These are phyloP conservation scores for Glycyrrhiza uralensis DNA, from an alignment of 306 rosid species.

Conservation along the genomic window DNA sequence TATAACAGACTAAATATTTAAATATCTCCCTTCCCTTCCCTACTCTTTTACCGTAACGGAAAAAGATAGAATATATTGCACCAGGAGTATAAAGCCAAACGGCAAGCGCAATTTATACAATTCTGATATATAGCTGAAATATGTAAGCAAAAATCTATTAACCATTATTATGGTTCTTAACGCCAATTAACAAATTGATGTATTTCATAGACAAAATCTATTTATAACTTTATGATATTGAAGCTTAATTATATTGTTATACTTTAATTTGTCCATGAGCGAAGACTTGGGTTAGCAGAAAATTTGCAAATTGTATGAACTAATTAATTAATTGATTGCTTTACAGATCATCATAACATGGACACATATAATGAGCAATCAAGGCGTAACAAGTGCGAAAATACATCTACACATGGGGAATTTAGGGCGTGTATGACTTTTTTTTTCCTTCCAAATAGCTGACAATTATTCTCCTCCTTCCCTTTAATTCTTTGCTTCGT, in stretches of 20 bases:
- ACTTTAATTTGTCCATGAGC: neutral
- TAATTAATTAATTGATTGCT: conserved; percentile 23
- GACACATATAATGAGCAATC: conserved; percentile 36
- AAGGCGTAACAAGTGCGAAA: conserved; percentile 47
- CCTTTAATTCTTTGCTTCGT: conserved; percentile 11
- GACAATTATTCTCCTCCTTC: conserved; percentile 35
- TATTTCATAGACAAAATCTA: neutral
- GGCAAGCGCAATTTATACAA: neutral
- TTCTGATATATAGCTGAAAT: neutral
- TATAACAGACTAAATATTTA: too few species aligned
- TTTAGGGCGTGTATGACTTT: neutral
- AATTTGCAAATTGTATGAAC: conserved; percentile 14
- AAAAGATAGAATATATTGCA: too few species aligned
- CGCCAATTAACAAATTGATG: neutral
- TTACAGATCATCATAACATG: conserved; percentile 47
- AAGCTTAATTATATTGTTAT: neutral
- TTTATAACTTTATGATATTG: neutral
- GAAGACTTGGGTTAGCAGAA: neutral
- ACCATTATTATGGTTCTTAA: neutral
- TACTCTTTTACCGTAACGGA: too few species aligned
- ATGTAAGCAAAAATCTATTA: neutral
- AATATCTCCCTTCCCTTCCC: too few species aligned
- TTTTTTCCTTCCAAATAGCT: conserved; percentile 28
- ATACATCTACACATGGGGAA: conserved; percentile 32
- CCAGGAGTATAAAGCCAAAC: too few species aligned